Conservation (phyloP, 2,329 filamentous ascomycete genomes). For the Scorias spongiosa region DNA sequence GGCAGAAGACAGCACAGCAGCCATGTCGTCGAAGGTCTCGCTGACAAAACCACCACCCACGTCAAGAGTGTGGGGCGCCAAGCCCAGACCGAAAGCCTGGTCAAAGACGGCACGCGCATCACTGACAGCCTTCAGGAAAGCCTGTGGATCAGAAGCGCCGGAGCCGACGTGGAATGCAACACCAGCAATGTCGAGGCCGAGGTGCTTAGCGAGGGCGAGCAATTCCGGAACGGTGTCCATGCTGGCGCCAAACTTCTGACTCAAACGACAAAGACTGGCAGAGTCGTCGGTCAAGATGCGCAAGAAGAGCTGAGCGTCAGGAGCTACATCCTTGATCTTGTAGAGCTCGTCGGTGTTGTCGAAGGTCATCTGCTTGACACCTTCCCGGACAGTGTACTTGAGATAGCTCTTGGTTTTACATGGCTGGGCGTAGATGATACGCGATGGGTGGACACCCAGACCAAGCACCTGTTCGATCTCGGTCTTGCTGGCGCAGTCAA, state of each 20-base stretch:
- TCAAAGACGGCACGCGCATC: conserved; percentile 85
- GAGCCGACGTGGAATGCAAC: conserved; percentile 98
- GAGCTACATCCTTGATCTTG: conserved; percentile 89
- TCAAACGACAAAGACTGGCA: conserved; percentile 81
- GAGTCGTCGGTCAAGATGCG: conserved; percentile 96
- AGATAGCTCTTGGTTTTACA: conserved; percentile 99
- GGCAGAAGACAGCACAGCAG: conserved; percentile 59
- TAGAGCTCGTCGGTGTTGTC: conserved; percentile 96
- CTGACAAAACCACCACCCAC: conserved; percentile 86
- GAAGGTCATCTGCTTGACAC: conserved; percentile 97
- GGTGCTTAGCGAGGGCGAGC: conserved; percentile 61
- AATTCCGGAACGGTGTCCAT: conserved; percentile 68
- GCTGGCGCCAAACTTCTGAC: conserved; percentile 91
- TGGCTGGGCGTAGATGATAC: conserved; percentile 97
- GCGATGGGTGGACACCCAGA: conserved; percentile 68
- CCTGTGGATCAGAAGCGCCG: conserved; percentile 81
- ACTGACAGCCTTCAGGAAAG: conserved; percentile 78
- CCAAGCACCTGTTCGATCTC: conserved; percentile 87
- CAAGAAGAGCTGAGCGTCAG: conserved; percentile 77
- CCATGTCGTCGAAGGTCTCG: conserved; percentile 86
- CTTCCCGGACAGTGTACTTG: conserved; percentile 68
- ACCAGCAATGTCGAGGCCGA: conserved; percentile 81
- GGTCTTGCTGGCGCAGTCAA: conserved; percentile 94
- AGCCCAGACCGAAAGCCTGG: conserved; percentile 62
- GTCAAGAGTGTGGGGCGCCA: conserved; percentile 72